A percentile compares a stretch with the other conserved stretches of the same genome.
phyloP scores from a whole-genome alignment of 306 rosid species.

The Vigna mungo region DNA sequence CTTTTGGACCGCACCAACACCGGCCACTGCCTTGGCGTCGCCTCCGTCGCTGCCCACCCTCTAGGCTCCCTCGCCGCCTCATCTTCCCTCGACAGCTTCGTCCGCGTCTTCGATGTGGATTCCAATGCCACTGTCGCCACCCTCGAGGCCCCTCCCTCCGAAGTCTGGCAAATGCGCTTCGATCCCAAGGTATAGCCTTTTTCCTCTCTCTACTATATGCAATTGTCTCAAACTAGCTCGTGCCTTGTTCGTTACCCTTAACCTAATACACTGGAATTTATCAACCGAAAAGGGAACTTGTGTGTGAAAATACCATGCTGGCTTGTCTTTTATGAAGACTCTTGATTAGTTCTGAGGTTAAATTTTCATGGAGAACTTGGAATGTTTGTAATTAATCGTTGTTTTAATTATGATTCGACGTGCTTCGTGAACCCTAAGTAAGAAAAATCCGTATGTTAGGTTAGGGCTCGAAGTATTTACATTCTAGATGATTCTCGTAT shows the following conservation, averaged over 20 bases:
- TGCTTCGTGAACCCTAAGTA: conserved; percentile 7
- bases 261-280: conserved; percentile 7
- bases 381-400: background rate
- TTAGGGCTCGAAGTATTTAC: background rate
- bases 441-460: background rate
- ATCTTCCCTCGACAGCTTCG: conserved; percentile 94
- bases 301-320: background rate
- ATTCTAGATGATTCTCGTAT: background rate
- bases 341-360: background rate
- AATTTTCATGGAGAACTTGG: background rate
- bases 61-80: conserved; percentile 88
- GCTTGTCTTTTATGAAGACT: background rate
- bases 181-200: conserved; percentile 71
- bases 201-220: background rate
- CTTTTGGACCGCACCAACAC: conserved; percentile 74
- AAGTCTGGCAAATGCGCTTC: conserved; percentile 97
- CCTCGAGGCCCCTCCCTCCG: conserved; percentile 97
- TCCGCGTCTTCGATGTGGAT: conserved; percentile 88
- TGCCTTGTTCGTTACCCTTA: background rate
- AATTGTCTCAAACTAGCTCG: background rate
- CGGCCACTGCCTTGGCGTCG: conserved; percentile 98
- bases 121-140: conserved; percentile 87
- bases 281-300: background rate
- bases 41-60: conserved; percentile 92
- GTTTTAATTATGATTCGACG: background rate